Evolutionary conservation across 495 filamentous ascomycete species (phyloP).

Genomic region (Xylaria acuta): DNA sequence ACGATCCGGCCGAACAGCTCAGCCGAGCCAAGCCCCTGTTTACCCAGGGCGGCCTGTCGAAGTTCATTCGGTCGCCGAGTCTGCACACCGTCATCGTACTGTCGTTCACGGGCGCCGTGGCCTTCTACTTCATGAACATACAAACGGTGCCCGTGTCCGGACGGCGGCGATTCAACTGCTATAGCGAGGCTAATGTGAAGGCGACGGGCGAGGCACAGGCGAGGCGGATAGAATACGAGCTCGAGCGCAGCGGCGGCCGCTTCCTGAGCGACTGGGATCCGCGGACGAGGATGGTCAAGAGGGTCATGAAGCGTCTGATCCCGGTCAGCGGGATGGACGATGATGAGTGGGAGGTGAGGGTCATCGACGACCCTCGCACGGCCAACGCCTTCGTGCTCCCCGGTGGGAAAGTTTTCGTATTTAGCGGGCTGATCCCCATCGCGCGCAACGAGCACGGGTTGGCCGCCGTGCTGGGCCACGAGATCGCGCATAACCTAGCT

Average conservation of each 20-base stretch:
- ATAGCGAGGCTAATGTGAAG: slow-evolving; percentile 62
- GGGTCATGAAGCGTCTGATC: slow-evolving; percentile 74
- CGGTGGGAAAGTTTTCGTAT: slow-evolving; percentile 94
- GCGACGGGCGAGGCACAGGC: slow-evolving; percentile 60
- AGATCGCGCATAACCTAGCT: slow-evolving; percentile 92
- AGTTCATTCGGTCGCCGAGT: slow-evolving; percentile 35
- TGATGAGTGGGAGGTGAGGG: slow-evolving; percentile 81
- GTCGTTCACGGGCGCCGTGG: slow-evolving; percentile 44
- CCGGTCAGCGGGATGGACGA: slow-evolving; percentile 66
- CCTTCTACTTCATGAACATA: slow-evolving; percentile 74
- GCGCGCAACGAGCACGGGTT: slow-evolving; percentile 75
- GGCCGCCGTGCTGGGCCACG: slow-evolving; percentile 86
- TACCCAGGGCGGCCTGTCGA: slow-evolving; percentile 34
- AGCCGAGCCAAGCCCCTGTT: slow-evolving; percentile 49
- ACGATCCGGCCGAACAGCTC: slow-evolving; percentile 36
- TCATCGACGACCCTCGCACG: slow-evolving; percentile 69
- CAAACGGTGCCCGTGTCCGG: slow-evolving; percentile 83
- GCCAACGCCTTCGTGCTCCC: slow-evolving; percentile 91
- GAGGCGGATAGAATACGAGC: slow-evolving; percentile 54
- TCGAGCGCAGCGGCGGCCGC: slow-evolving; percentile 39
- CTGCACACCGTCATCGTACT: slow-evolving; percentile 43
- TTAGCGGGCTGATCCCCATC: slow-evolving; percentile 78
- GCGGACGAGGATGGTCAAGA: slow-evolving; percentile 58
- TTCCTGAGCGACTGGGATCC: slow-evolving; percentile 53
- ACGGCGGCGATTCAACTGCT: slow-evolving; percentile 81